Evolutionary conservation across 2,329 filamentous ascomycete genomes (phyloP).

Genomic region (Aspergillus sergii): DNA sequence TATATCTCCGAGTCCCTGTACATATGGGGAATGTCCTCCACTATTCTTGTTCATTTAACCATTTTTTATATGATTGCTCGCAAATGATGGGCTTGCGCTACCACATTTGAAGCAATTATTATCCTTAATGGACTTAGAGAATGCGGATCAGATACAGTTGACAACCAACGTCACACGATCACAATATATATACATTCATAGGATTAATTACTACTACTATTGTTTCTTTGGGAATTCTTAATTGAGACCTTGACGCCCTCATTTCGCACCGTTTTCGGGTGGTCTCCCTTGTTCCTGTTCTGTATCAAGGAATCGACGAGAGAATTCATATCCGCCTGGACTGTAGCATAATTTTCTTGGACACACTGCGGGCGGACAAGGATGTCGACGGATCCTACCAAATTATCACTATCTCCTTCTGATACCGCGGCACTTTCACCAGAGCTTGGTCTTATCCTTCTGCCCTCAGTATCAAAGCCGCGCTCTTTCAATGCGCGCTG

Average conservation of each 20-base stretch:
- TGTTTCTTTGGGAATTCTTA: background rate
- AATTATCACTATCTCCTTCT: slow-evolving; percentile 19
- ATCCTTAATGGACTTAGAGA: background rate
- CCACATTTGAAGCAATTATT: background rate
- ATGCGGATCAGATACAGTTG: background rate
- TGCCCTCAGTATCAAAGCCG: slow-evolving; percentile 47
- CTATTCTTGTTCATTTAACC: background rate
- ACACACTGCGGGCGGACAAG: slow-evolving; percentile 17
- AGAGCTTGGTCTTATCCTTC: slow-evolving; percentile 17
- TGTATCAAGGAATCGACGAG: slow-evolving; percentile 19
- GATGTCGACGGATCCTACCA: slow-evolving; percentile 44
- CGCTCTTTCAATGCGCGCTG: slow-evolving; percentile 46
- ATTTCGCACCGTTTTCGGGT: background rate
- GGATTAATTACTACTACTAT: background rate
- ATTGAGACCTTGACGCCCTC: background rate
- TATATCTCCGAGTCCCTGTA: slow-evolving; percentile 12
- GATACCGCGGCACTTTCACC: background rate
- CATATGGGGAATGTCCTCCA: background rate
- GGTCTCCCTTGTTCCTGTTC: background rate
- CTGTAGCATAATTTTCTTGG: slow-evolving; percentile 13
- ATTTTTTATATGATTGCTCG: background rate
- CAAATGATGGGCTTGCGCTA: background rate
- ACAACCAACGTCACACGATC: background rate
- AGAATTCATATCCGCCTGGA: slow-evolving; percentile 22
- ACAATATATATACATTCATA: background rate